Percentiles rank a stretch among this genome's conserved stretches.
phyloP scores from a whole-genome alignment of 768 basidiomycete species.

The Pholiota molesta region DNA sequence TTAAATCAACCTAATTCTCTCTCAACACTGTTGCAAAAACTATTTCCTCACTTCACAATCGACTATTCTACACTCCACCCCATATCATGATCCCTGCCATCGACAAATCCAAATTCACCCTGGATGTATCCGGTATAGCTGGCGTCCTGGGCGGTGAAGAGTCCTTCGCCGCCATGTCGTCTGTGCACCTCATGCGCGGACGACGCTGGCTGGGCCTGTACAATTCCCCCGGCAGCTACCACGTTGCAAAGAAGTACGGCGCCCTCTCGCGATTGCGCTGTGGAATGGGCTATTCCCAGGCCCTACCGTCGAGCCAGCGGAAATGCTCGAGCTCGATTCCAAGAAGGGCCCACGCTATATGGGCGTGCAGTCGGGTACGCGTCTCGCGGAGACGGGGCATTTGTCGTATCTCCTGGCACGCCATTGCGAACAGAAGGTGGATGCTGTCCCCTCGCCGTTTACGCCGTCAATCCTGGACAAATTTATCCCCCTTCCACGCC shows the following conservation, averaged over 20 bases:
- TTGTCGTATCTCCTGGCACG: slow-evolving; percentile 14
- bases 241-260: slow-evolving; percentile 23
- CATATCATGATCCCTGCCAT: background rate
- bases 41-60: too few relatives aligned
- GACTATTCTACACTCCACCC: too few relatives aligned
- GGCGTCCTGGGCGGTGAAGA: slow-evolving; percentile 24
- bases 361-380: slow-evolving; percentile 18
- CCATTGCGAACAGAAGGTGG: background rate
- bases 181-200: slow-evolving; percentile 19
- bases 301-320: slow-evolving; percentile 18
- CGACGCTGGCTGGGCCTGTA: slow-evolving; percentile 20
- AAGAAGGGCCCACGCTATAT: slow-evolving; percentile 18
- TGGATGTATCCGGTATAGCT: slow-evolving; percentile 21
- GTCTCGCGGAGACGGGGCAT: slow-evolving; percentile 15
- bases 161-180: slow-evolving; percentile 23
- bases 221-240: slow-evolving; percentile 22
- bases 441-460: background rate
- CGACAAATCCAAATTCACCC: slow-evolving; percentile 12
- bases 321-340: slow-evolving; percentile 20
- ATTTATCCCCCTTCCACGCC: background rate
- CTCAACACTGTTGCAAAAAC: too few relatives aligned
- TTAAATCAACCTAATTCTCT: too few relatives aligned
- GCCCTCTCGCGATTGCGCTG: slow-evolving; percentile 15
- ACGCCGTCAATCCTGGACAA: too few relatives aligned
- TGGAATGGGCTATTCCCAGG: slow-evolving; percentile 23